Conservation (phyloP, 140 eudicot species). For the Cichorium intybus region DNA sequence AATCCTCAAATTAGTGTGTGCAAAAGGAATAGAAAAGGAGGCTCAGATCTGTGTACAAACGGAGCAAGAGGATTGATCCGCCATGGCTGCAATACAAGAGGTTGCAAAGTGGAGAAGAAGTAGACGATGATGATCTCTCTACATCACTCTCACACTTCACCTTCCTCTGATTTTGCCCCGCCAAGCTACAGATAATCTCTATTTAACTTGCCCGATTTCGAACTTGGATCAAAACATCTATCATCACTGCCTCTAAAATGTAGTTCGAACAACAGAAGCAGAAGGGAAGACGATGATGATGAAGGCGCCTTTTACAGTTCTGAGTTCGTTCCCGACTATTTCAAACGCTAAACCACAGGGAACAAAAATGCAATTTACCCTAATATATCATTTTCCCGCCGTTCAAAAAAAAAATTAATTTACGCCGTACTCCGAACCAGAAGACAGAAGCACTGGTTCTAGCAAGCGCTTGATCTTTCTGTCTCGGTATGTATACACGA, state of each 20-base stretch:
- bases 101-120: slow-evolving; percentile 11
- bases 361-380: not conserved
- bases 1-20: not conserved
- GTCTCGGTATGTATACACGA: not conserved
- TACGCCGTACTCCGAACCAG: not conserved
- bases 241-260: slow-evolving; percentile 13
- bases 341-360: not conserved
- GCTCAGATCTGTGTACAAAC: slow-evolving; percentile 31
- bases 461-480: not conserved
- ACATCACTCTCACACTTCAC: slow-evolving; percentile 13
- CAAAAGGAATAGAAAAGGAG: slow-evolving; percentile 7
- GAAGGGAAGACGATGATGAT: not conserved
- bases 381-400: not conserved
- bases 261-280: not conserved
- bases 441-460: not conserved
- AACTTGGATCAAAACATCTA: slow-evolving; percentile 2
- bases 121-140: not conserved
- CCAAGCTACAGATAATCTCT: slow-evolving; percentile 17
- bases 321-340: not conserved
- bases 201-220: slow-evolving; percentile 1
- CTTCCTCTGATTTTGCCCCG: slow-evolving; percentile 14
- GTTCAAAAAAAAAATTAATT: too few species aligned
- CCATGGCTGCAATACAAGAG: slow-evolving; percentile 31
- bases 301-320: not conserved
- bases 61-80: slow-evolving; percentile 28